These are phyloP conservation scores for Epichloe brachyelytri DNA, from an alignment of 2,329 filamentous ascomycete genomes.

Conservation along the genomic window DNA sequence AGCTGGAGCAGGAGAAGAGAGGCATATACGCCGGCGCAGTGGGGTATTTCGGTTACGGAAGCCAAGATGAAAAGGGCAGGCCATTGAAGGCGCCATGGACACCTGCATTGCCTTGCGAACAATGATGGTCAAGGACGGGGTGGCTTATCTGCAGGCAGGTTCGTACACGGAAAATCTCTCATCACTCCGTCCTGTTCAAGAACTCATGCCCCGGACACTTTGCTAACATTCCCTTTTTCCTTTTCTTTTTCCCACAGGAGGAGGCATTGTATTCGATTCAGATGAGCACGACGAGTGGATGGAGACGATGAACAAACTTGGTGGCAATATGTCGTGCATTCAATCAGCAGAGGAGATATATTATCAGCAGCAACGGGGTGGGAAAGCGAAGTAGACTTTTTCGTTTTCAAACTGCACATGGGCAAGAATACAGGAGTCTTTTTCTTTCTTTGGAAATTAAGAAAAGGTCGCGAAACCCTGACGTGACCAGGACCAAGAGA, in stretches of 20 bases:
- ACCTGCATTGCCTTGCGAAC: slow-evolving; percentile 72
- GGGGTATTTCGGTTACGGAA: slow-evolving; percentile 87
- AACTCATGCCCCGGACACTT: neutral
- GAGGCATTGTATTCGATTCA: slow-evolving; percentile 89
- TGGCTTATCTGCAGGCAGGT: slow-evolving; percentile 81
- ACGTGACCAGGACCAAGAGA: no score
- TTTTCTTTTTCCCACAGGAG: slow-evolving; percentile 28
- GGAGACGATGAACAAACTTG: slow-evolving; percentile 89
- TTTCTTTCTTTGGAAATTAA: no score
- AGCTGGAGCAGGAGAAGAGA: slow-evolving; percentile 85
- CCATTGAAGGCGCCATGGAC: slow-evolving; percentile 79
- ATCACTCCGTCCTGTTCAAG: no score
- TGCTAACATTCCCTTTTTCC: neutral
- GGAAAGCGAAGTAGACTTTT: neutral
- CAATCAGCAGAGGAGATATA: slow-evolving; percentile 65
- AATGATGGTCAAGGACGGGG: slow-evolving; percentile 84
- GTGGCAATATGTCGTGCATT: slow-evolving; percentile 81
- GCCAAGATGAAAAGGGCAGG: slow-evolving; percentile 47
- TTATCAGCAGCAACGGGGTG: slow-evolving; percentile 20
- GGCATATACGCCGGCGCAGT: slow-evolving; percentile 93
- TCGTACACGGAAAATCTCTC: slow-evolving; percentile 13
- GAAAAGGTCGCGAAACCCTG: no score
- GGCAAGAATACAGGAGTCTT: neutral
- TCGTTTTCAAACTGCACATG: neutral
- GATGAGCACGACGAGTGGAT: slow-evolving; percentile 89